phyloP scores from a whole-genome alignment of 768 basidiomycete genomes.

The Boletellus emodensis region DNA sequence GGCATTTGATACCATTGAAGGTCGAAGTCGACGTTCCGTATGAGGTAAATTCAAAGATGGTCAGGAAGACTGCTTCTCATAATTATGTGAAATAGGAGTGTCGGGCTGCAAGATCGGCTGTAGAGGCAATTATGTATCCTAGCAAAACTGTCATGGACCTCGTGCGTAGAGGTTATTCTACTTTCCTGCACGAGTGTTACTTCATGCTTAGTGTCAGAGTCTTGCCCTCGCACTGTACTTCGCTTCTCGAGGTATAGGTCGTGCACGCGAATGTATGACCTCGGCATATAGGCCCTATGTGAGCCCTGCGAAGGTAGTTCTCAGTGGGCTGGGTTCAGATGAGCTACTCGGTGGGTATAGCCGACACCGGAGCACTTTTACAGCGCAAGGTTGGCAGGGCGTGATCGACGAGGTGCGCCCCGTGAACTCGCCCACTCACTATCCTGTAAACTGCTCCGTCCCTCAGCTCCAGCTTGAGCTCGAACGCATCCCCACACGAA shows the following conservation, averaged over 20 bases:
- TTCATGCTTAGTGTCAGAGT: slow-evolving; percentile 49
- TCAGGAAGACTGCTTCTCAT: slow-evolving; percentile 2
- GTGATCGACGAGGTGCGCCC: slow-evolving; percentile 71
- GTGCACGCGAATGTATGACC: slow-evolving; percentile 38
- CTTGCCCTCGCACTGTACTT: slow-evolving; percentile 91
- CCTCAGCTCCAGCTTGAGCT: slow-evolving; percentile 83
- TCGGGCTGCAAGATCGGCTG: slow-evolving; percentile 44
- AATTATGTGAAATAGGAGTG: slow-evolving; percentile 51
- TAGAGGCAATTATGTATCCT: slow-evolving; percentile 77
- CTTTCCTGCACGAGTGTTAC: background rate
- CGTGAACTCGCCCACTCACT: background rate
- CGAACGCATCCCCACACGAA: slow-evolving; percentile 80
- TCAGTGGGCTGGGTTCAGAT: slow-evolving; percentile 93
- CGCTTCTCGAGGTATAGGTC: slow-evolving; percentile 77
- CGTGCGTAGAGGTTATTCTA: slow-evolving; percentile 41
- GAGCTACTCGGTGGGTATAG: slow-evolving; percentile 94
- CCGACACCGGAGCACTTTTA: slow-evolving; percentile 77
- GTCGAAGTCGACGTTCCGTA: slow-evolving; percentile 86
- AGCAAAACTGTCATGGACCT: slow-evolving; percentile 86
- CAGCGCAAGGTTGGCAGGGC: slow-evolving; percentile 63
- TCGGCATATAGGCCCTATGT: slow-evolving; percentile 47
- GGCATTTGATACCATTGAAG: slow-evolving; percentile 33
- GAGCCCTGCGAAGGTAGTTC: slow-evolving; percentile 74
- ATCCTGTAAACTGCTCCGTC: background rate
- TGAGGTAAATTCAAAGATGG: slow-evolving; percentile 41